Evolutionary conservation across 768 basidiomycete genomes (phyloP).

Genomic region (Suillus clintonianus): DNA sequence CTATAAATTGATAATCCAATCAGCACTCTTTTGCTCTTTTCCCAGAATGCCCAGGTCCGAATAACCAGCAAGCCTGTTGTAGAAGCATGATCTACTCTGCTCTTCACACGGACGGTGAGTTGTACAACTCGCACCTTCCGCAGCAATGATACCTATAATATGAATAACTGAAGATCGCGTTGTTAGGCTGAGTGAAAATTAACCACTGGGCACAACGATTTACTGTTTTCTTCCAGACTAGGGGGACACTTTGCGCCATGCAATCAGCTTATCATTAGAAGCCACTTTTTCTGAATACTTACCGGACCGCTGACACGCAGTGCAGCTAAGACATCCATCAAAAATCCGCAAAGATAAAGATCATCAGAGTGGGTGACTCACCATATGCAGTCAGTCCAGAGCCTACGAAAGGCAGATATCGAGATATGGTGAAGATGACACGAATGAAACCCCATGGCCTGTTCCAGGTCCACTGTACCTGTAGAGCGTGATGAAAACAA

Average conservation of each 20-base stretch:
- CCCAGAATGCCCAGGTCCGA: conserved; percentile 23
- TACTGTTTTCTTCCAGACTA: conserved; percentile 9
- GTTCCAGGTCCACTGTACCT: conserved; percentile 22
- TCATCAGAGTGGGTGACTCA: conserved; percentile 3
- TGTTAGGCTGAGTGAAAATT: not conserved
- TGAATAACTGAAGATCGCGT: conserved; percentile 5
- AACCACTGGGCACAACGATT: not conserved
- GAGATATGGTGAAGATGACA: conserved; percentile 17
- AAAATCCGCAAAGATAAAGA: not conserved
- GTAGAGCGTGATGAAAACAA: not conserved
- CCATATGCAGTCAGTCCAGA: conserved; percentile 13
- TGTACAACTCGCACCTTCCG: conserved; percentile 3
- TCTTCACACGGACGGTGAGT: not conserved
- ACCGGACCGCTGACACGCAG: conserved; percentile 3
- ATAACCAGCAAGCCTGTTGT: conserved; percentile 15
- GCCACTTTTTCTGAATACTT: too few species aligned
- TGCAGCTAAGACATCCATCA: not conserved
- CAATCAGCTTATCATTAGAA: conserved; percentile 2
- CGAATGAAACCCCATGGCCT: conserved; percentile 17
- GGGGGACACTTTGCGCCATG: conserved; percentile 1
- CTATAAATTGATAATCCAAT: conserved; percentile 16
- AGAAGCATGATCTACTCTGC: not conserved
- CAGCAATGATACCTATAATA: conserved; percentile 8
- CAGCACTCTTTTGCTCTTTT: conserved; percentile 11
- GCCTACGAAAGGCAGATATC: conserved; percentile 21